These are phyloP conservation scores for Coemansia pectinata DNA, from an alignment of 192 early-diverging fungal species.

Conservation along the genomic window DNA sequence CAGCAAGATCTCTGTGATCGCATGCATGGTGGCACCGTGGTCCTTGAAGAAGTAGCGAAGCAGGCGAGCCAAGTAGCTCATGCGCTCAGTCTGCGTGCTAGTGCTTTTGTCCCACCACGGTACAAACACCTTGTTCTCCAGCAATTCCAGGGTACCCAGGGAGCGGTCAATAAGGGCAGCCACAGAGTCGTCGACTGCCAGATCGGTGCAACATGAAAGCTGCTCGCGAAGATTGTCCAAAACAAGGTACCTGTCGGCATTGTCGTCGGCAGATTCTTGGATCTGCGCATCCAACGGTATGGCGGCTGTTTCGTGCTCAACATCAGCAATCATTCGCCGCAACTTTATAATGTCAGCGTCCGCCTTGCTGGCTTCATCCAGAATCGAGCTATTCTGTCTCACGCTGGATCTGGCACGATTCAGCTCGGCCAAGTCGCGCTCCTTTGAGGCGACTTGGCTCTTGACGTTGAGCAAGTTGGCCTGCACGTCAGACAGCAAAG, in stretches of 20 bases:
- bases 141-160: conserved; percentile 24
- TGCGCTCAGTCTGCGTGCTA: conserved; percentile 26
- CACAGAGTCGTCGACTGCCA: conserved; percentile 8
- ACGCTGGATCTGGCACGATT: conserved; percentile 20
- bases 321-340: conserved; percentile 33
- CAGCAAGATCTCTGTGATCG: conserved; percentile 36
- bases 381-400: conserved; percentile 13
- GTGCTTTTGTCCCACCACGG: conserved; percentile 50
- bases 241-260: conserved; percentile 32
- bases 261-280: conserved; percentile 24
- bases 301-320: conserved; percentile 37
- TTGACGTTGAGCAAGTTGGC: conserved; percentile 47
- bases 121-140: conserved; percentile 51
- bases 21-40: conserved; percentile 51
- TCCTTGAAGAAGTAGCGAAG: conserved; percentile 54
- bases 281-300: conserved; percentile 41
- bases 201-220: conserved; percentile 12
- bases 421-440: conserved; percentile 49
- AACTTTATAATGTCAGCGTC: conserved; percentile 49
- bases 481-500: conserved; percentile 34
- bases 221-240: conserved; percentile 36
- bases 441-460: conserved; percentile 42
- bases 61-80: conserved; percentile 30
- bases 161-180: conserved; percentile 16
- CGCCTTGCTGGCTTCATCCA: conserved; percentile 39